Evolutionary conservation across 2,329 filamentous ascomycete species (phyloP).

Genomic region (Ascochyta clinopodiicola): DNA sequence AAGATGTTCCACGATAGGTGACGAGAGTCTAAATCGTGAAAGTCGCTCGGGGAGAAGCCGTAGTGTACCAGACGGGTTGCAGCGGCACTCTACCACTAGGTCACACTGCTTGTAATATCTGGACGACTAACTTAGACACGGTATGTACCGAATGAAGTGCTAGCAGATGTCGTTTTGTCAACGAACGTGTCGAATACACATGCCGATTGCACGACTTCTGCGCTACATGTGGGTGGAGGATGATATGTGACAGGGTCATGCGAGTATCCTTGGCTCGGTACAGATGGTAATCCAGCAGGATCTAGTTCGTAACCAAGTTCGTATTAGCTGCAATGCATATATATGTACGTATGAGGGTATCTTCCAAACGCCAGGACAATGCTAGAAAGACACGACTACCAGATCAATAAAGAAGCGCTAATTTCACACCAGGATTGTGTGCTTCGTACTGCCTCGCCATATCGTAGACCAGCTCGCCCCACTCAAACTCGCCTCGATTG

Average conservation of each 20-base stretch:
- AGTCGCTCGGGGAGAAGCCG: background rate
- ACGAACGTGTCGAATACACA: too few relatives aligned
- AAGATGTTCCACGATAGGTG: background rate
- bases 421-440: constrained; percentile 27
- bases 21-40: background rate
- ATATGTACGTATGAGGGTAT: constrained; percentile 27
- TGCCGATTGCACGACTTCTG: too few relatives aligned
- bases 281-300: background rate
- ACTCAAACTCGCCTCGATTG: constrained; percentile 70
- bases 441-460: constrained; percentile 38
- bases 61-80: background rate
- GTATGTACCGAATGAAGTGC: background rate
- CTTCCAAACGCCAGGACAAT: constrained; percentile 26
- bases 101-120: background rate
- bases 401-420: constrained; percentile 26
- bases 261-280: too few relatives aligned
- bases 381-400: constrained; percentile 9
- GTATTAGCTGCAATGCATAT: constrained; percentile 11
- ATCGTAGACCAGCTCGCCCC: constrained; percentile 65
- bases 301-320: background rate
- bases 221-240: too few relatives aligned
- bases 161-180: too few relatives aligned
- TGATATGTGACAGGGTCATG: too few relatives aligned
- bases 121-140: background rate
- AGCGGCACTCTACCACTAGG: background rate